Evolutionary conservation across 140 eudicot genomes (phyloP).

Genomic region (Bidens hawaiensis): DNA sequence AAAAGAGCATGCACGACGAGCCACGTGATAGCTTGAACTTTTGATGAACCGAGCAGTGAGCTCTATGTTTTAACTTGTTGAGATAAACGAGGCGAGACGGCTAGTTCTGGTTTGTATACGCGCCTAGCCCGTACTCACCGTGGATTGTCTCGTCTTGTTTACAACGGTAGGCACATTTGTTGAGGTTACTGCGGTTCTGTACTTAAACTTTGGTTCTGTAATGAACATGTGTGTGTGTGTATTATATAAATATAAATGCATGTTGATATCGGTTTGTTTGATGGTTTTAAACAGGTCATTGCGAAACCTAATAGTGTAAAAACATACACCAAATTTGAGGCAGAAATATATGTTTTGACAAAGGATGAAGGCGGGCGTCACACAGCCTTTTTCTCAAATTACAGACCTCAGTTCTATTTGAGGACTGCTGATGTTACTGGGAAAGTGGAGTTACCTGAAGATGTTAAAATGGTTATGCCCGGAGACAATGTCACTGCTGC

Average conservation of each 20-base stretch:
- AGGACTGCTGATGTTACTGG: conserved; percentile 84
- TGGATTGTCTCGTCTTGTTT: too few species aligned
- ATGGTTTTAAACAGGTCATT: conserved; percentile 63
- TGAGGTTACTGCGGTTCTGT: too few species aligned
- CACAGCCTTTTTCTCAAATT: conserved; percentile 74
- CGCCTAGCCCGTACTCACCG: too few species aligned
- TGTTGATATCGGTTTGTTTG: not conserved
- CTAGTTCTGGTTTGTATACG: too few species aligned
- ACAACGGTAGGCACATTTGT: too few species aligned
- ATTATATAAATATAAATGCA: not conserved
- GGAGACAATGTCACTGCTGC: conserved; percentile 84
- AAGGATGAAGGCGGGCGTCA: conserved; percentile 91
- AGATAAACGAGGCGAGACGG: too few species aligned
- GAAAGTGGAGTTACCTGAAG: conserved; percentile 78
- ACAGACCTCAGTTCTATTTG: conserved; percentile 75
- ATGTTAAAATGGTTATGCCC: conserved; percentile 87
- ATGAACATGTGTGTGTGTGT: not conserved
- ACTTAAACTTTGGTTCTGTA: too few species aligned
- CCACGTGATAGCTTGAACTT: too few species aligned
- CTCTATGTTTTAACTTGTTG: too few species aligned
- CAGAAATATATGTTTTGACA: conserved; percentile 70
- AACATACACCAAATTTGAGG: conserved; percentile 70
- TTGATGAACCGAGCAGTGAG: too few species aligned
- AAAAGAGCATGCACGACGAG: too few species aligned
- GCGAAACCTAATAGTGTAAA: conserved; percentile 59